phyloP scores from a whole-genome alignment of 495 filamentous ascomycete genomes.

The Ascodesmis nigricans region DNA sequence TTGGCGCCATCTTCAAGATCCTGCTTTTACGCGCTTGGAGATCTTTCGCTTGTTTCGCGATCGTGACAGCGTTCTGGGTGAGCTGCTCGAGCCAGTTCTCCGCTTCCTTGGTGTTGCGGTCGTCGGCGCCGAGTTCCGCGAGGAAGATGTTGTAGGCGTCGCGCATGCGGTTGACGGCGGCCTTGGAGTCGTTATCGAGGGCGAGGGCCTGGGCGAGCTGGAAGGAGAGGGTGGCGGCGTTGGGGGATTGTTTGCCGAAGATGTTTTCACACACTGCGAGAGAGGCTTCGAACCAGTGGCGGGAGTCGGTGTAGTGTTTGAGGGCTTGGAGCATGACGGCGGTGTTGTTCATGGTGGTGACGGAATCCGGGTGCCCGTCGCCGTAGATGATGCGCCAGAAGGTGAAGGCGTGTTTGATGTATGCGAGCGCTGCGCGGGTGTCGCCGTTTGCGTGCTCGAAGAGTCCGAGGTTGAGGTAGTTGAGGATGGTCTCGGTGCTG shows the following conservation, averaged over 20 bases:
- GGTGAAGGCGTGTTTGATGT: slow-evolving; percentile 79
- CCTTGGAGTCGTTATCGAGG: slow-evolving; percentile 77
- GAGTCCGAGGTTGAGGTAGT: slow-evolving; percentile 87
- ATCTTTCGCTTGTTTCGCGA: slow-evolving; percentile 80
- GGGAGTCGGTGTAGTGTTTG: slow-evolving; percentile 77
- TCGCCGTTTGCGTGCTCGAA: slow-evolving; percentile 84
- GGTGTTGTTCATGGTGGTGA: slow-evolving; percentile 96
- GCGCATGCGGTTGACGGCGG: slow-evolving; percentile 72
- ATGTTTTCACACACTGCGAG: slow-evolving; percentile 67
- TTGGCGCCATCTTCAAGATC: slow-evolving; percentile 33
- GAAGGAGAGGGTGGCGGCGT: slow-evolving; percentile 88
- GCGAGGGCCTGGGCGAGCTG: slow-evolving; percentile 90
- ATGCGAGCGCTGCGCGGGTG: slow-evolving; percentile 58
- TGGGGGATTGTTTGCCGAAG: slow-evolving; percentile 68
- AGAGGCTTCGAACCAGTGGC: slow-evolving; percentile 88
- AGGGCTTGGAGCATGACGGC: slow-evolving; percentile 94
- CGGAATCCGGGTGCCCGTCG: slow-evolving; percentile 78
- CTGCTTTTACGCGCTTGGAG: slow-evolving; percentile 48
- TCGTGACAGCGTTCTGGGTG: slow-evolving; percentile 77
- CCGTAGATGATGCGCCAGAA: slow-evolving; percentile 97
- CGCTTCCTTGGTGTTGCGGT: slow-evolving; percentile 88
- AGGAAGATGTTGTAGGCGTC: slow-evolving; percentile 93
- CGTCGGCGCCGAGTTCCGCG: slow-evolving; percentile 54
- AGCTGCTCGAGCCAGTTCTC: slow-evolving; percentile 92
- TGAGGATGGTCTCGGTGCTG: slow-evolving; percentile 74